Base-by-base conservation (phyloP, 2,329 filamentous ascomycete genomes). In the Fusarium incarnatum region DNA sequence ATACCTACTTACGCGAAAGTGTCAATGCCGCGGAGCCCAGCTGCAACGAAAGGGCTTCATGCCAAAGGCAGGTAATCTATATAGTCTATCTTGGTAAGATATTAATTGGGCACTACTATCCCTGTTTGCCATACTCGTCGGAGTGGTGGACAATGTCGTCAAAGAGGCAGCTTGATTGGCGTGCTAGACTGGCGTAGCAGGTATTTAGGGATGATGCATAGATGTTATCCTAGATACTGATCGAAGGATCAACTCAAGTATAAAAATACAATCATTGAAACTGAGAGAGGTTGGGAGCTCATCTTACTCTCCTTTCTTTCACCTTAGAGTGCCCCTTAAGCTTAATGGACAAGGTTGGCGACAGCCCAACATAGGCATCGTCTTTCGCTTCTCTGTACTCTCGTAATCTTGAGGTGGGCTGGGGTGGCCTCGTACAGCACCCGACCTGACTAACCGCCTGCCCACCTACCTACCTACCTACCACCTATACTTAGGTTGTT, bases 341-440 rank as follows among this genome's bases (percentile, higher is more conserved):
- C 55, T 63, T 37, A 65, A 50, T 56, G 49, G 54, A 60, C 63
- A 46, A 71, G 67, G 65, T 71, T 60, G 68, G 55, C 61, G 60
- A 62, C 52, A 48, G 68, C 68, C 68, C 64, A 70, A 28, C 27
- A 28, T 28, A 71, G 65, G 55, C 34, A 57, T 60, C 45, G 65
- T 60, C 64, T 64, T 57, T 68, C 56, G 60, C 46, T 70, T 54
- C 44, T 60, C 56, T 66, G 52, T 50, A 60, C 46, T 57, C 67
- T 71, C 63, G 63, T 70, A 71, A 70, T 70, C 58, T 52, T 68
- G 54, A 59, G 49, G 52, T 62, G 49, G 47, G 53, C 60, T 49
- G 49, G 60, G 59, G 68, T 48, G 64, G 55, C 64, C 49, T 70
- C 62, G 49, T 23, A 18, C 20, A 44, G 10, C n/a, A 28, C 34